Conservation (phyloP, 257 asterid genomes). For the Euphrasia confusa region DNA sequence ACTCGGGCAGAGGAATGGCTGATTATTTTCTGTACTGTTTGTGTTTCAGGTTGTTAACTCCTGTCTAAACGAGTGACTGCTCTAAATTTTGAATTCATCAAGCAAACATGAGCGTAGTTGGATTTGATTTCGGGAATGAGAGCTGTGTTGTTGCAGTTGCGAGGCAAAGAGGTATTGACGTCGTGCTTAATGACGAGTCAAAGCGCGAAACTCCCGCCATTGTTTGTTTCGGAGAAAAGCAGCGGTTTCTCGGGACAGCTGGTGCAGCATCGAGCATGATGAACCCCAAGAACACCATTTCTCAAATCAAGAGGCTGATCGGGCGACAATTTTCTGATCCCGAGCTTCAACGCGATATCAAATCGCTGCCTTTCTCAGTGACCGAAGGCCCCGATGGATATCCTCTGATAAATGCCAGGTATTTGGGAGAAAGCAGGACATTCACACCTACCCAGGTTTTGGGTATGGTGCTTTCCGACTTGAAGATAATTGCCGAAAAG, state of each 20-base stretch:
- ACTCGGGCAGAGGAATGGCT: too few species aligned
- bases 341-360: constrained; percentile 76
- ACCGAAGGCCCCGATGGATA: constrained; percentile 90
- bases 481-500: constrained; percentile 83
- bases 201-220: constrained; percentile 86
- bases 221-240: constrained; percentile 90
- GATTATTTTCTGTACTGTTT: background rate
- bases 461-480: constrained; percentile 76
- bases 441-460: constrained; percentile 82
- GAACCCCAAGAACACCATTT: constrained; percentile 85
- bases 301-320: constrained; percentile 74
- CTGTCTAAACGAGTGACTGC: background rate
- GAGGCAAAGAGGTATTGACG: constrained; percentile 89
- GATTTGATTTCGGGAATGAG: constrained; percentile 87
- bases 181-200: constrained; percentile 87
- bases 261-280: constrained; percentile 92
- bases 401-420: constrained; percentile 67
- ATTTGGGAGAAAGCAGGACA: constrained; percentile 69
- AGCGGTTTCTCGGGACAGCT: constrained; percentile 89
- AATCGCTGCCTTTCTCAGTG: constrained; percentile 60
- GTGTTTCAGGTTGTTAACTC: constrained; percentile 31
- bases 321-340: constrained; percentile 85
- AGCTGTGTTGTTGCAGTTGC: constrained; percentile 92
- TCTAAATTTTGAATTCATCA: constrained; percentile 13
- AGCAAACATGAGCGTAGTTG: constrained; percentile 90